These are phyloP conservation scores for Zymoseptoria ardabiliae DNA, from an alignment of 2,329 filamentous ascomycete species.

Conservation along the genomic window DNA sequence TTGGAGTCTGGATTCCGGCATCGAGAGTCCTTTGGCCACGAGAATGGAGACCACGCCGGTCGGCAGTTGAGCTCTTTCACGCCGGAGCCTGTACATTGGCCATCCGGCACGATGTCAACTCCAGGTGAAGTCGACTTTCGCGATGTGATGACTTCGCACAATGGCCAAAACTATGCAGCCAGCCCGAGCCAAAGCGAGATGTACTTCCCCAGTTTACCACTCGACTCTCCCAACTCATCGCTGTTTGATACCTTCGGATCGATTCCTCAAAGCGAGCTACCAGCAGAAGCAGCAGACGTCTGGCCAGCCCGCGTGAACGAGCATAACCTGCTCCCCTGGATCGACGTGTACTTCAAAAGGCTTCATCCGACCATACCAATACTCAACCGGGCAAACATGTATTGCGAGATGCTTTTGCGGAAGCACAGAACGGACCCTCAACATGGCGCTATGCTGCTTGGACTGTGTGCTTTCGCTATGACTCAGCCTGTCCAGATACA, in stretches of 20 bases:
- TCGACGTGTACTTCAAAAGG: slow-evolving; percentile 40
- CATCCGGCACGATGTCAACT: not conserved
- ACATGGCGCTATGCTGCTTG: slow-evolving; percentile 38
- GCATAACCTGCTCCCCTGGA: slow-evolving; percentile 31
- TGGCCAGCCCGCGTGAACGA: slow-evolving; percentile 37
- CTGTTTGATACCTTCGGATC: slow-evolving; percentile 22
- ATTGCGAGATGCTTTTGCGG: slow-evolving; percentile 36
- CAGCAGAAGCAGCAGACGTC: slow-evolving; percentile 20
- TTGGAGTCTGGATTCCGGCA: not conserved
- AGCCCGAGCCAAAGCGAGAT: slow-evolving; percentile 1
- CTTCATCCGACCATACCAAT: slow-evolving; percentile 38
- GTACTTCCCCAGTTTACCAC: slow-evolving; percentile 28
- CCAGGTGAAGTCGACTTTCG: not conserved
- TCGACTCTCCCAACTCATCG: slow-evolving; percentile 29
- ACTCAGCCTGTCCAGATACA: slow-evolving; percentile 40
- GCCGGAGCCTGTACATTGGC: not conserved
- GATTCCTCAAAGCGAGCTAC: slow-evolving; percentile 28
- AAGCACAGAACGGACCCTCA: slow-evolving; percentile 38
- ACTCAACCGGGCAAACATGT: slow-evolving; percentile 35
- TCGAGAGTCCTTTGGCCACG: not conserved
- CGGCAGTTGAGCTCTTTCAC: not conserved
- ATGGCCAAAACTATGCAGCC: not conserved
- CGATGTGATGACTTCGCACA: not conserved
- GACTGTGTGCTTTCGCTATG: slow-evolving; percentile 38
- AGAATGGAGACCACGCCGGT: not conserved